phyloP scores from a whole-genome alignment of 495 filamentous ascomycete species.

The Articulospora tetracladia region DNA sequence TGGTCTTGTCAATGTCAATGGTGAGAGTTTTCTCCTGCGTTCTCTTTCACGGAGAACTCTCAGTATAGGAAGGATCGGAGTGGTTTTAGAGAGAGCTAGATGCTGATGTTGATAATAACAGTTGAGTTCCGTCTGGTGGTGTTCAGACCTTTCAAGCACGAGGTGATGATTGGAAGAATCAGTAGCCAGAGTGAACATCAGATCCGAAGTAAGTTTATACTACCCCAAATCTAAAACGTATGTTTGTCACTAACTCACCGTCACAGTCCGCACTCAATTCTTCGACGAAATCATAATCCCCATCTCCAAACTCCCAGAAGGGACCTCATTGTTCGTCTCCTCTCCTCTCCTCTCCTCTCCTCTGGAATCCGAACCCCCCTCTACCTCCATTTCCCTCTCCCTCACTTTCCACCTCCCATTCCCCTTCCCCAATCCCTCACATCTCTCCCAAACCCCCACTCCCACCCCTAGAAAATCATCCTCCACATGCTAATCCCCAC shows the following conservation, averaged over 20 bases:
- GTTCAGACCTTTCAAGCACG: slow-evolving; percentile 90
- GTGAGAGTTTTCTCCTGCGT: slow-evolving; percentile 35
- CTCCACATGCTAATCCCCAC: slow-evolving; percentile 15
- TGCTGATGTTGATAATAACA: slow-evolving; percentile 29
- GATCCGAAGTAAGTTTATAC: slow-evolving; percentile 59
- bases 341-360: background rate
- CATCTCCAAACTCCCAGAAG: slow-evolving; percentile 61
- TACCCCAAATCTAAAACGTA: background rate
- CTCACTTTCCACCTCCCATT: background rate
- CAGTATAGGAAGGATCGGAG: background rate
- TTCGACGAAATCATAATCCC: slow-evolving; percentile 88
- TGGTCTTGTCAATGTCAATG: slow-evolving; percentile 88
- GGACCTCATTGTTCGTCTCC: slow-evolving; percentile 64
- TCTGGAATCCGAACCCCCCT: background rate
- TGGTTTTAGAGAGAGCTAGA: too few relatives aligned
- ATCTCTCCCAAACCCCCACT: background rate
- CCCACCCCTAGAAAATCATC: too few relatives aligned
- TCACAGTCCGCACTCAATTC: slow-evolving; percentile 74
- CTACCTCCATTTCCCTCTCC: background rate
- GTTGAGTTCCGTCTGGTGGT: slow-evolving; percentile 92
- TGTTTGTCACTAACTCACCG: background rate
- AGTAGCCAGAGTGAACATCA: slow-evolving; percentile 63
- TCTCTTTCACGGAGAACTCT: background rate
- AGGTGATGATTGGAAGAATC: slow-evolving; percentile 81
- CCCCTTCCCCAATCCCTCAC: background rate